Percentiles rank a stretch among this genome's conserved stretches.
Conservation (phyloP, 208 protist species). For the Leishmania lainsoni region DNA sequence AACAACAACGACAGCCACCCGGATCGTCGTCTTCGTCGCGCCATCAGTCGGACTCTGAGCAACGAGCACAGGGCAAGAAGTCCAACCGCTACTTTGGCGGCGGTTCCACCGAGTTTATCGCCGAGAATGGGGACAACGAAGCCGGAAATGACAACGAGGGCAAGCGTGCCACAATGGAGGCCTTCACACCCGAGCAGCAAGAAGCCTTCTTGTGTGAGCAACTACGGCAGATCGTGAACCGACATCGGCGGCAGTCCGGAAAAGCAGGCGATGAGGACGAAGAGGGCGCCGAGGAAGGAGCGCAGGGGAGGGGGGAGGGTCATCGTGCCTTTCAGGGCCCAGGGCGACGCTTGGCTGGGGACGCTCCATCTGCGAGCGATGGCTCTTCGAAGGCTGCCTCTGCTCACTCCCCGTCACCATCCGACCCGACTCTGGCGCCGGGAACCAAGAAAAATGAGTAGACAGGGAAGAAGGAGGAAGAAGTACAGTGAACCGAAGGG, state of each 20-base stretch:
- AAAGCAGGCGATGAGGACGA: conserved; percentile 2
- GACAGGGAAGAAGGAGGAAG: background rate
- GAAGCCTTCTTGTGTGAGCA: conserved; percentile 23
- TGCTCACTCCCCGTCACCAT: background rate
- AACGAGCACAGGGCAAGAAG: conserved; percentile 36
- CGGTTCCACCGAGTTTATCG: conserved; percentile 59
- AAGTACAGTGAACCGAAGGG: background rate
- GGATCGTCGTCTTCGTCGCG: conserved; percentile 1
- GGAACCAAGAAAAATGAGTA: background rate
- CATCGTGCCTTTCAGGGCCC: conserved; percentile 25
- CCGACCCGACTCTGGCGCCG: background rate
- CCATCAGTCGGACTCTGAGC: conserved; percentile 21
- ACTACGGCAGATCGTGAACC: conserved; percentile 25
- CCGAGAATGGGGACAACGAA: conserved; percentile 19
- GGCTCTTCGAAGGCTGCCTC: background rate
- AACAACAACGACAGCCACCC: conserved; percentile 18
- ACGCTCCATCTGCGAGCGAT: background rate
- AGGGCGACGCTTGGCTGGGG: conserved; percentile 23
- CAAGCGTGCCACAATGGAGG: background rate
- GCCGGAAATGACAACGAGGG: background rate
- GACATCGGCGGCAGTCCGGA: conserved; percentile 10
- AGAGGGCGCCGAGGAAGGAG: conserved; percentile 5
- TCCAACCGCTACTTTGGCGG: conserved; percentile 73
- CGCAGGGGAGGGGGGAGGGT: background rate
- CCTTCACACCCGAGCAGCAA: conserved; percentile 17